Evolutionary conservation across 305 asterid genomes (phyloP).

Genomic region (Lippia alba): DNA sequence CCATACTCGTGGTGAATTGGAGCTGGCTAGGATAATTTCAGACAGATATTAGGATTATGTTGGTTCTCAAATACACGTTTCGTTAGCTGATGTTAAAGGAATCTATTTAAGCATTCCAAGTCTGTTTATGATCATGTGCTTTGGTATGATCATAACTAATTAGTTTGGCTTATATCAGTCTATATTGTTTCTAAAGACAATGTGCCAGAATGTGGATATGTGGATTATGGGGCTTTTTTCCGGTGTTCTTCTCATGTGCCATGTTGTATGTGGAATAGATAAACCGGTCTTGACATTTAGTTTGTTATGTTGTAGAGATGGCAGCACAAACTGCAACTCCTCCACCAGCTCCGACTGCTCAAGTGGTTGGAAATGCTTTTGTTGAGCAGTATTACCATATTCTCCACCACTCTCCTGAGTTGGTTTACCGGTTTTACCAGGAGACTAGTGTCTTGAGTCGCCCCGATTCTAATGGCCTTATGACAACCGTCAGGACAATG

Average conservation of each 20-base stretch:
- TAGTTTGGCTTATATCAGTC: too few species aligned
- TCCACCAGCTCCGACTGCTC: slow-evolving; percentile 61
- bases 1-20: neutral
- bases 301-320: slow-evolving; percentile 42
- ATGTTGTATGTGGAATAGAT: slow-evolving; percentile 7
- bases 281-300: slow-evolving; percentile 8
- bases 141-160: too few species aligned
- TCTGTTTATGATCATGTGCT: slow-evolving; percentile 16
- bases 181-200: too few species aligned
- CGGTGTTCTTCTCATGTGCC: neutral
- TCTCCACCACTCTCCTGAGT: slow-evolving; percentile 83
- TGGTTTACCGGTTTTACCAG: slow-evolving; percentile 78
- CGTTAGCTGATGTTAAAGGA: slow-evolving; percentile 3
- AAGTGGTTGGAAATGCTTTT: slow-evolving; percentile 92
- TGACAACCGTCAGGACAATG: slow-evolving; percentile 81
- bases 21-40: slow-evolving; percentile 10
- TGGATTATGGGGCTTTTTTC: slow-evolving; percentile 7
- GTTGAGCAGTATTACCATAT: slow-evolving; percentile 95
- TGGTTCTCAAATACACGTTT: slow-evolving; percentile 6
- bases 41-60: neutral
- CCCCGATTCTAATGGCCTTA: slow-evolving; percentile 70
- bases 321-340: slow-evolving; percentile 48
- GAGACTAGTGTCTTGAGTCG: slow-evolving; percentile 85
- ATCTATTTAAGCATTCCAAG: slow-evolving; percentile 14
- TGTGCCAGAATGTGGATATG: neutral